Evolutionary conservation across 805 yeast genomes (phyloP), one percentile per base, ranked within the genome.

Genomic region (Spathaspora passalidarum): DNA sequence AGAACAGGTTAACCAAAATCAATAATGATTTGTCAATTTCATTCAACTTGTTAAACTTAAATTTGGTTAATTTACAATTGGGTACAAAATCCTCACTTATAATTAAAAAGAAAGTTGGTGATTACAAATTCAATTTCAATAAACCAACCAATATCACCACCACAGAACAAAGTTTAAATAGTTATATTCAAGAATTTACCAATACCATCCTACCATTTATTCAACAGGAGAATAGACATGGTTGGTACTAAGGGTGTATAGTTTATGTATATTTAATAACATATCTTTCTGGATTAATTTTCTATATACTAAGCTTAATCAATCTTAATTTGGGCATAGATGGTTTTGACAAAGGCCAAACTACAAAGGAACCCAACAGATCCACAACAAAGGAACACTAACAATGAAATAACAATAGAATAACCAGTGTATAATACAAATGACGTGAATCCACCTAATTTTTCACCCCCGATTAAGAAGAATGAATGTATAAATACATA

Each of bases 401-500:
- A 67, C 34, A 77, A 61, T 29, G 95, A 82, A 46, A 89, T 81
- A 47, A 91, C 73, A 6, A 79, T 52, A 1, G 96, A 84, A 70
- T 92, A 94, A 6, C 96, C 97, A 37, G 86, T 69, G 61, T 88
- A 94, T 43, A 94, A 71, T 16, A 87, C 84, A 45, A 86, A 68
- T 3, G 96, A 88, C 3, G 86, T 76, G 47, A 87, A 72, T 4
- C 90, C 95, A 37, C 83, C 86, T 41, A 91, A 70, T 18, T 56
- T 59, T 49, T 75, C 76, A 49, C 86, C 83, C 51, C 79, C 81
- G 19, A 89, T 78, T 57, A 92, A 77, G 53, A 86, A 71, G 48
- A 90, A 69, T 2, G 97, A 83, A 66, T 94, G 96, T 41, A 88
- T 54, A 67, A 90, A 88, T 36, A 91, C 84, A 63, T 92, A 94